Evolutionary conservation across 495 filamentous ascomycete species (phyloP), one percentile per base, ranked within the genome.

Genomic region (Neurospora discreta): DNA sequence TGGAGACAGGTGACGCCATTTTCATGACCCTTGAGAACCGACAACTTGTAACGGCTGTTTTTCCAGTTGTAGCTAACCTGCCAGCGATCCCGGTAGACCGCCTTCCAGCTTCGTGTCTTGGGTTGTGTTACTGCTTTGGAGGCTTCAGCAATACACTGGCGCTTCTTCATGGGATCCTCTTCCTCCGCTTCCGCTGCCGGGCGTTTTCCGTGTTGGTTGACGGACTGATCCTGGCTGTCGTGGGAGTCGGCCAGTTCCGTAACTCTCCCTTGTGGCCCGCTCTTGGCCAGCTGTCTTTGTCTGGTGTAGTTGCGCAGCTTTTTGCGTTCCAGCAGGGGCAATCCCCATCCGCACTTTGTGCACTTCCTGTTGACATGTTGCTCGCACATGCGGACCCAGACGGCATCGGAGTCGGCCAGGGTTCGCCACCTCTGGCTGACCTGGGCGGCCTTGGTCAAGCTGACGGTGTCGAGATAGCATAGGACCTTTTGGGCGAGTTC

Each of bases 311-410:
- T 94, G 40, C 93, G 88, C 46, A 99, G 82, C 77, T 91, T 87
- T 80, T 96, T 97, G 72, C 93, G 87, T 75, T 98, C 95, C 70
- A 99, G 79, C 68, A 95, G 83, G 60, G 95, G 95, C 67, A 99
- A 80, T 4, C 95, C 95, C 94, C 93, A 97, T 18, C 96, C 95
- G 77, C 95, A 99, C 78, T 97, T 98, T 68, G 90, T 94, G 82
- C 95, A 99, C 79, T 97, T 98, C 68, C 94, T 87, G 75, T 95
- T 93, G 60, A 81, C 98, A 77, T 99, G 95, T 77, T 99, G 95
- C 82, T 98, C 94, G 77, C 95, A 99, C 95, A 99, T 98, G 71
- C 90, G 91, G 75, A 98, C 95, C 95, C 95, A 99, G 3, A 99
- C 95, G 33, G 97, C 90, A 81, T 99, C 95, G 77, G 97, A 94